phyloP scores from a whole-genome alignment of 169 alveolate genomes.

The Blepharisma undulans region DNA sequence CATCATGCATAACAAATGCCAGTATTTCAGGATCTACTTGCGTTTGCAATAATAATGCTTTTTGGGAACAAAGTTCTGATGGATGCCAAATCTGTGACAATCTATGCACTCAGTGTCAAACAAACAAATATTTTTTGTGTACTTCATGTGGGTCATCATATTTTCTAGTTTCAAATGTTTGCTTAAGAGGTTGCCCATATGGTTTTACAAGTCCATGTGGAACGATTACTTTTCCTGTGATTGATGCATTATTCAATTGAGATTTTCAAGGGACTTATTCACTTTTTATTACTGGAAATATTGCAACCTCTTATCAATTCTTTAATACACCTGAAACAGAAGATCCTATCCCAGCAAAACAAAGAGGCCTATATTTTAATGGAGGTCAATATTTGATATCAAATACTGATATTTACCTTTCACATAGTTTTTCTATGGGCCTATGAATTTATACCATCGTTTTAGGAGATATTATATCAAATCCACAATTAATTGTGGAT shows the following conservation, averaged over 20 bases:
- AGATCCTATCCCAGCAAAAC: constrained; percentile 19
- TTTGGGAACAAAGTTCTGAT: neutral
- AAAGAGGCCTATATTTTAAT: constrained; percentile 4
- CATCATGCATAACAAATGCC: neutral
- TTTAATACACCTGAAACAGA: neutral
- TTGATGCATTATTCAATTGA: neutral
- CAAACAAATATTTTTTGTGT: neutral
- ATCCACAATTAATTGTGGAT: neutral
- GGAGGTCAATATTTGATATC: neutral
- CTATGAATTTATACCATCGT: neutral
- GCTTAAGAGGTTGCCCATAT: neutral
- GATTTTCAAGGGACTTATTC: neutral
- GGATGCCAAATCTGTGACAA: neutral
- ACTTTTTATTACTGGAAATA: neutral
- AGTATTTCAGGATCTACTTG: neutral
- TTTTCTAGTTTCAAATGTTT: neutral
- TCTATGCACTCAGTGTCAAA: neutral
- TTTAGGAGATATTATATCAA: neutral
- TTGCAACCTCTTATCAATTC: neutral
- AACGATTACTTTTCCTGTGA: neutral
- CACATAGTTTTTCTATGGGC: neutral
- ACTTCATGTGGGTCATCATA: neutral
- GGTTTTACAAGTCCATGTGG: neutral
- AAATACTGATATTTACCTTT: neutral
- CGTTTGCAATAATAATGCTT: neutral